Evolutionary conservation across 257 asterid species (phyloP), one percentile per base, ranked within the genome.

Genomic region (Lavandula angustifolia): DNA sequence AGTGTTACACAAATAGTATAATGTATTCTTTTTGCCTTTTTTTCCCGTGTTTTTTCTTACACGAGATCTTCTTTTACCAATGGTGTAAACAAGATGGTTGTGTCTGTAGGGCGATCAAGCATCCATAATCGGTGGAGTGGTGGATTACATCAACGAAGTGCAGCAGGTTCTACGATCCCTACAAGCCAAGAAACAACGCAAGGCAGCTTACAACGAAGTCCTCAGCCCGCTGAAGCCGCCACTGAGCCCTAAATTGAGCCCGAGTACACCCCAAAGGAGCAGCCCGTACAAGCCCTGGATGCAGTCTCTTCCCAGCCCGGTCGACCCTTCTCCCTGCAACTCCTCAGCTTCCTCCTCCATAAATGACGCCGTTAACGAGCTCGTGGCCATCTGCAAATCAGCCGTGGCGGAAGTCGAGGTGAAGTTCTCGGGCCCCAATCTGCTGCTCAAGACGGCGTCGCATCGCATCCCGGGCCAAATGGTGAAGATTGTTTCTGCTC

Each of bases 81-180:
- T 22, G 1, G 27, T 22, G 27, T 22, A 22, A 22, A 22, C 27
- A 22, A n/a, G n/a, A n/a, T 22, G 27, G 27, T 22, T 2, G 27
- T 22, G 27, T 22, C 1, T 22, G 27, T 13, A 89, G 99, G 91
- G 96, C 7, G 99, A 94, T 74, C 99, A 94, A 84, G 99, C 99
- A 14, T 94, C 97, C 10, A 86, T 94, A 3, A 85, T 94, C 62
- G 91, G 95, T 12, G 99, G 99, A 5, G 99, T 81, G 40, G 70
- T 94, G 18, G 99, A 94, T 22, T 94, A 90, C 91, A 86, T 94
- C 75, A 94, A 90, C 83, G 99, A 94, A 62, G 70, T 94, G 75
- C 99, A 94, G 74, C 95, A 81, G 70, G 86, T 90, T 17, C 67
- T 73, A 9, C 87, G 87, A 69, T 81, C 97, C 33, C 56, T 94